Conservation (phyloP, 1,284 basidiomycete genomes). For the Porodaedalea pini region DNA sequence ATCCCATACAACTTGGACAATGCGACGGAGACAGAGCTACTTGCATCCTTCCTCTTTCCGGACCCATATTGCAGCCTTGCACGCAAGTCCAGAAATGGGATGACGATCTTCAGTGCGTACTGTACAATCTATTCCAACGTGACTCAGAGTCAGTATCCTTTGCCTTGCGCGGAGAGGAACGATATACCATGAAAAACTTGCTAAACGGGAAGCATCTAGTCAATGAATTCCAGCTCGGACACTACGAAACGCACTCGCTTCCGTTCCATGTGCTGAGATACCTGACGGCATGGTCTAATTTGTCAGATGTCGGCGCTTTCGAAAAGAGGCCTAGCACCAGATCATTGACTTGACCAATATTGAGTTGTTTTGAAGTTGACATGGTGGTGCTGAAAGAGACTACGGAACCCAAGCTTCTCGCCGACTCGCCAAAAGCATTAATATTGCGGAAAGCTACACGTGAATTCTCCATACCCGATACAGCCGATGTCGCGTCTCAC, state of each 20-base stretch:
- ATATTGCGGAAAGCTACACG: background rate
- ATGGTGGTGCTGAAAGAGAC: slow-evolving; percentile 22
- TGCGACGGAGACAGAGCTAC: slow-evolving; percentile 50
- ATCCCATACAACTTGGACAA: slow-evolving; percentile 52
- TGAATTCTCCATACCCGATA: background rate
- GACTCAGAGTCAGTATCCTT: background rate
- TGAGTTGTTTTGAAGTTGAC: slow-evolving; percentile 31
- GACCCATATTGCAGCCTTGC: slow-evolving; percentile 63
- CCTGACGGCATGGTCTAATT: slow-evolving; percentile 64
- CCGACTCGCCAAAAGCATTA: background rate
- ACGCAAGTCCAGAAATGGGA: slow-evolving; percentile 60
- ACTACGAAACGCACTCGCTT: slow-evolving; percentile 61
- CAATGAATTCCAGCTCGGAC: background rate
- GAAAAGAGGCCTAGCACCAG: slow-evolving; percentile 59
- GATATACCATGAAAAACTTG: slow-evolving; percentile 69
- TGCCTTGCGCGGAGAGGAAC: background rate
- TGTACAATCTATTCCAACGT: slow-evolving; percentile 52
- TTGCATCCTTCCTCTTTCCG: slow-evolving; percentile 49
- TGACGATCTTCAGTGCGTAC: slow-evolving; percentile 64
- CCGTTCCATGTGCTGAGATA: slow-evolving; percentile 78
- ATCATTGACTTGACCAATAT: slow-evolving; percentile 52
- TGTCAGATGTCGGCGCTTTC: slow-evolving; percentile 53
- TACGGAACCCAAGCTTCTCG: no score
- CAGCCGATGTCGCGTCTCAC: background rate
- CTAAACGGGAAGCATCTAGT: slow-evolving; percentile 35